phyloP scores from a whole-genome alignment of 805 yeast species.

The Jamesozyma jinghongensis region DNA sequence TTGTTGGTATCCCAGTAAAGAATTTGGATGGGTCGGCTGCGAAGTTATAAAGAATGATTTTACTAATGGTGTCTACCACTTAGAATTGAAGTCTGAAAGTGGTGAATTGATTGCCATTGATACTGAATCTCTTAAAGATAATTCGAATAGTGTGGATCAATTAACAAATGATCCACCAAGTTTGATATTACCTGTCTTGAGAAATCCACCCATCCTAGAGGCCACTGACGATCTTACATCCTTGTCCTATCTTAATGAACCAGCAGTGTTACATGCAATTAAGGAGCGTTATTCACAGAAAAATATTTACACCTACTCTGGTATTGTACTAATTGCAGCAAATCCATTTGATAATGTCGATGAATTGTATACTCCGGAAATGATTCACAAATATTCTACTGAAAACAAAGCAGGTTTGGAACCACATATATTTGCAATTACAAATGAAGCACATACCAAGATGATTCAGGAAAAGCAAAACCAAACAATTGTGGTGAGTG shows the following conservation, averaged over 20 bases:
- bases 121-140: not conserved
- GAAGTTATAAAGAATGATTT: constrained; percentile 43
- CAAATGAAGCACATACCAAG: constrained; percentile 93
- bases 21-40: constrained; percentile 65
- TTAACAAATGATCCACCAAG: constrained; percentile 9
- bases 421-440: constrained; percentile 95
- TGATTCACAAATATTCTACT: constrained; percentile 89
- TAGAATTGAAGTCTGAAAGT: constrained; percentile 47
- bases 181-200: constrained; percentile 30
- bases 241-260: constrained; percentile 87
- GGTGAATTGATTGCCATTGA: constrained; percentile 41
- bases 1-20: constrained; percentile 69
- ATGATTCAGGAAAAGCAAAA: constrained; percentile 79
- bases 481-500: constrained; percentile 94
- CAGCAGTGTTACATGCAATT: constrained; percentile 92
- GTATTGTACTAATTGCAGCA: constrained; percentile 92
- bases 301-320: constrained; percentile 90
- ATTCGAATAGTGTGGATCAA: constrained; percentile 30
- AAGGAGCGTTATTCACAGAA: constrained; percentile 78
- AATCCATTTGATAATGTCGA: constrained; percentile 93
- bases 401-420: constrained; percentile 81
- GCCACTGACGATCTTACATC: constrained; percentile 92
- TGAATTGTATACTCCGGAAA: constrained; percentile 79
- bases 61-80: constrained; percentile 35
- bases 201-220: constrained; percentile 88